These are phyloP conservation scores for Mortierella sp. DNA, from an alignment of 371 early-diverging fungal species.

Conservation along the genomic window DNA sequence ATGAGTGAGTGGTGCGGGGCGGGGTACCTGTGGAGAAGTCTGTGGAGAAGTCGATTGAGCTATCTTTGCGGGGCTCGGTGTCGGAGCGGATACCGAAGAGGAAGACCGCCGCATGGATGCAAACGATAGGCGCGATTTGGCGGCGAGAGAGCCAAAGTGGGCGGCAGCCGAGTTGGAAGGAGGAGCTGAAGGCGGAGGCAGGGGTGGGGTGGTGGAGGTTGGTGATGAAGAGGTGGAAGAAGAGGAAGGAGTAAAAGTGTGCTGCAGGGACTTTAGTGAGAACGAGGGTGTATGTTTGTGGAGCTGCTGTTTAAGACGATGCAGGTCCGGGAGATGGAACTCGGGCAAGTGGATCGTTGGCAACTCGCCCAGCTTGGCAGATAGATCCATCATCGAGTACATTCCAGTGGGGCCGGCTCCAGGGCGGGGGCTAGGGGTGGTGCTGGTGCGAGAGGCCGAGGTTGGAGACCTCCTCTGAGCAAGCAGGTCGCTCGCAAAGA, in stretches of 20 bases:
- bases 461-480: slow-evolving; percentile 11
- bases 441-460: neutral
- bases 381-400: slow-evolving; percentile 28
- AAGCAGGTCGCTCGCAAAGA: slow-evolving; percentile 50
- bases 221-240: slow-evolving; percentile 14
- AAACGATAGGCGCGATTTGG: too few species aligned
- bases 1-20: neutral
- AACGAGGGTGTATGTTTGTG: slow-evolving; percentile 49
- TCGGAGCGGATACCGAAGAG: neutral
- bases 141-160: too few species aligned
- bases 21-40: neutral
- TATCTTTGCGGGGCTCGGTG: neutral
- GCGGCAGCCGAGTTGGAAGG: neutral
- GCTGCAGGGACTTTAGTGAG: slow-evolving; percentile 45
- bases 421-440: neutral
- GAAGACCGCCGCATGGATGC: too few species aligned
- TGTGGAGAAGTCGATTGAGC: neutral
- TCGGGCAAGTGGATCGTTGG: slow-evolving; percentile 41
- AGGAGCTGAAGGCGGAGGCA: neutral
- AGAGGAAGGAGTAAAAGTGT: slow-evolving; percentile 21
- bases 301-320: slow-evolving; percentile 41
- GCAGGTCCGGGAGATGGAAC: slow-evolving; percentile 43
- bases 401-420: neutral
- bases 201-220: slow-evolving; percentile 7
- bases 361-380: slow-evolving; percentile 28